Base-by-base conservation (phyloP, 768 basidiomycete genomes). In the Russula emetica region DNA sequence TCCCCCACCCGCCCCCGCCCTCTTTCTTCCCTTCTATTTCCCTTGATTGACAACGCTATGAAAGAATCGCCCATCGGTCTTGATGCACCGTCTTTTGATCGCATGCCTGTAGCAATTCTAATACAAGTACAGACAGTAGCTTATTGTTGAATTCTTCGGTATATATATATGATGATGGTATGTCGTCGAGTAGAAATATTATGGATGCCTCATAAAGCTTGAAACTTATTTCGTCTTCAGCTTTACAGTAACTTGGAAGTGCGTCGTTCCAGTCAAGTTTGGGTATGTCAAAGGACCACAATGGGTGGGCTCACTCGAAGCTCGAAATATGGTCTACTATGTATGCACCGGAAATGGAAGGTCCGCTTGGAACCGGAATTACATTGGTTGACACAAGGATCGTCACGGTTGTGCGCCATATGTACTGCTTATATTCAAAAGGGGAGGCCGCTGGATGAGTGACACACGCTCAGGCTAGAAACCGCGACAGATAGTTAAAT, bases 111-210 rank as follows among this genome's bases (percentile, higher is more conserved):
- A 61, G 64, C 60, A 61, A 34, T 53, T 36, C 38, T 26, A n/a
- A 56, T 61, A 52, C 60, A 61, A 57, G 5, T 61, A 60, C 64
- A 65, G 64, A 60, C 64, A 65, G 64, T 65, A 65, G 30, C 34
- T 61, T 64, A 60, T 64, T 64, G 49, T 55, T 55, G 58, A 60
- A 44, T 55, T 56, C 54, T 60, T 36, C 40, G 42, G 58, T 45
- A 63, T 60, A 55, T 64, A 64, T 32, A 32, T 62, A 51, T 63
- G 18, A 34, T 49, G 63, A 42, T 38, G 45, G 26, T 47, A 45
- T 54, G 54, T 52, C 36, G 49, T 56, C 7, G 52, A 42, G 20
- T 45, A 42, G 45, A 38, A 53, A 24, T 28, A 24, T 28, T 22
- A 58, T 49, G 34, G 11, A n/a, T 45, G 44, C 8, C 50, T 40